Percentiles rank a stretch among this genome's conserved stretches.
These are phyloP conservation scores for Chytriomyces sp. DNA, from an alignment of 192 early-diverging fungal genomes.

Conservation along the genomic window DNA sequence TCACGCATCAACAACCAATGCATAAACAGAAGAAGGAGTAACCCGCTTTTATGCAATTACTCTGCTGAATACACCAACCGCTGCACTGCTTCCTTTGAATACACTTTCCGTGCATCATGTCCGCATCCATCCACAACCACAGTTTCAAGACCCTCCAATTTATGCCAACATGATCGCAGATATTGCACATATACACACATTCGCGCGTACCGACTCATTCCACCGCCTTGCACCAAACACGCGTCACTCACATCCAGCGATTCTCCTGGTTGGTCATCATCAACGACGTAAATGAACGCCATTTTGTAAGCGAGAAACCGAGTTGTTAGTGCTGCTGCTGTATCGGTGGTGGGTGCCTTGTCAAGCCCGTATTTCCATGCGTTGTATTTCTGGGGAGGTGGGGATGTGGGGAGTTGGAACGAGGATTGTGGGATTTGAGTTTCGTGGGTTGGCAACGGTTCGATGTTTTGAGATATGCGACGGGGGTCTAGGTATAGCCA, in stretches of 20 bases:
- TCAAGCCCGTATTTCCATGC: constrained; percentile 1
- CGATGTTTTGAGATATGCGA: background rate
- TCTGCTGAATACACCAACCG: background rate
- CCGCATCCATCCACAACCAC: constrained; percentile 7
- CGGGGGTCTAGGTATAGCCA: constrained; percentile 28
- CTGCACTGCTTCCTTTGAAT: background rate
- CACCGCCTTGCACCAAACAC: background rate
- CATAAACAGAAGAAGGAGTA: no score
- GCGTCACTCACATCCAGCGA: background rate
- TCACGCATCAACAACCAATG: no score
- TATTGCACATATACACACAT: constrained; percentile 4
- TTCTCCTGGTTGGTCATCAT: background rate
- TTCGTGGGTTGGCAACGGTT: background rate
- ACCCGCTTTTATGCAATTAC: no score
- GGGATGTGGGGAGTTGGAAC: background rate
- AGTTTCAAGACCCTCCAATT: background rate
- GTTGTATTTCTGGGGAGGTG: background rate
- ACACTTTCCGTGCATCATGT: constrained; percentile 15
- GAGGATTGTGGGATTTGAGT: background rate
- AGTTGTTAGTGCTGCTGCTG: background rate
- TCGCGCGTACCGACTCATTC: background rate
- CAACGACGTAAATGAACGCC: background rate
- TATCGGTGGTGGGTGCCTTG: background rate
- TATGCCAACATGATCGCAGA: background rate
- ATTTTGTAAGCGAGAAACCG: background rate